Base-by-base conservation (phyloP, 2,329 filamentous ascomycete species). In the Alternaria tenuissima region DNA sequence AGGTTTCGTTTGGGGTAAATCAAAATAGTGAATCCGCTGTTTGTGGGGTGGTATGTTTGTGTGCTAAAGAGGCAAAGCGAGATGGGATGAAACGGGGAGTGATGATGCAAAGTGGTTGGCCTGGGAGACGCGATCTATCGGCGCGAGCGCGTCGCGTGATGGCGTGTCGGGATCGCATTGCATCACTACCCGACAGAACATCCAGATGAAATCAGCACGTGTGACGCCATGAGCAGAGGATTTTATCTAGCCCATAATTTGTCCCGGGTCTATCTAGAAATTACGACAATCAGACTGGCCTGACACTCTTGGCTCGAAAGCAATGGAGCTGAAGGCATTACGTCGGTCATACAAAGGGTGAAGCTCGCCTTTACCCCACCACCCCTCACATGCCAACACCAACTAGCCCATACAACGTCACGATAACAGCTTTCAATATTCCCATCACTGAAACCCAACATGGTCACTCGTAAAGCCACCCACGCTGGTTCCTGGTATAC, bases 401-500 rank as follows among this genome's bases (percentile, higher is more conserved):
- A 41, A 42, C 32, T 26, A 46, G 28, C 36, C 32, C 43, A 20
- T 20, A 41, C 53, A 30, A 53, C 42, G 12, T n/a, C 32, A 46
- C 61, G 24, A 53, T 30, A 39, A 7, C 22, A 28, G 14, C 49
- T 22, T 24, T 30, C 38, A 34, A 41, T 12, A 41, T 16, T 6
- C 28, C 18, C 39, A 52, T 16, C 34, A 22, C 53, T 12, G 20
- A 49, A 24, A 59, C 24, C 47, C 53, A 62, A 44, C 26, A 81
- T 76, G 78, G 70, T 70, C 47, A 68, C 77, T 52, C 81, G 89
- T 72, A 77, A 82, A 66, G 89, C 93, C 20, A 88, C 85, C 57
- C 95, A 98, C 77, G 93, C 94, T 22, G 91, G 92, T 39, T 90
- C 88, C 18, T 99, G 95, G 95, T 99, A 99, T 77, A 84, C 88